Conservation (phyloP, 2,329 filamentous ascomycete species). For the Phyllosticta citriasiana region DNA sequence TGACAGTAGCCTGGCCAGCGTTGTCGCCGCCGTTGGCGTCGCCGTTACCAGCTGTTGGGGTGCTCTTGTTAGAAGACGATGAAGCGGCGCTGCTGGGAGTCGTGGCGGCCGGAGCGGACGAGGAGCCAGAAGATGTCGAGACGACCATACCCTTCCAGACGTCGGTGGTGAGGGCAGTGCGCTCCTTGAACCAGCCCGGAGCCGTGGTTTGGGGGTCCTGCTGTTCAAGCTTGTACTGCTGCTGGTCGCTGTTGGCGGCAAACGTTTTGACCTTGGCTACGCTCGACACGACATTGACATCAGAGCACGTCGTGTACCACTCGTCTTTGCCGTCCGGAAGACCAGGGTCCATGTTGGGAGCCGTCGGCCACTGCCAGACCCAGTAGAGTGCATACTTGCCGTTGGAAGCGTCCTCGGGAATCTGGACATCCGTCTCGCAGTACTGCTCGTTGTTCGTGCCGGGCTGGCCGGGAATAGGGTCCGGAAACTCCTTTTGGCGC, state of each 20-base stretch:
- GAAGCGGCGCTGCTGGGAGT: slow-evolving; percentile 1
- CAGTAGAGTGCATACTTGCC: slow-evolving; percentile 73
- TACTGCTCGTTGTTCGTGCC: slow-evolving; percentile 24
- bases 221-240: slow-evolving; percentile 21
- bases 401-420: slow-evolving; percentile 54
- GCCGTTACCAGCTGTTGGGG: neutral
- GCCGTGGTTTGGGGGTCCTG: slow-evolving; percentile 34
- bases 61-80: neutral
- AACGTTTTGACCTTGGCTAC: slow-evolving; percentile 13
- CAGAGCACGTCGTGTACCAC: slow-evolving; percentile 45
- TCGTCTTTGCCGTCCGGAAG: slow-evolving; percentile 37
- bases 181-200: slow-evolving; percentile 27
- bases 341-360: slow-evolving; percentile 26
- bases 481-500: slow-evolving; percentile 49
- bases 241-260: neutral
- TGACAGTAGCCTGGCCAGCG: neutral
- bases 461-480: slow-evolving; percentile 42
- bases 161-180: slow-evolving; percentile 29
- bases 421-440: slow-evolving; percentile 68
- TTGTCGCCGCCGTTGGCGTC: neutral
- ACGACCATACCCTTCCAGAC: slow-evolving; percentile 2
- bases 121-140: neutral
- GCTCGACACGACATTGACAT: slow-evolving; percentile 34
- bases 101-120: neutral
- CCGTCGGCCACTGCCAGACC: slow-evolving; percentile 83